Conservation (phyloP, 2,329 filamentous ascomycete species). For the Aspergillus sp. region DNA sequence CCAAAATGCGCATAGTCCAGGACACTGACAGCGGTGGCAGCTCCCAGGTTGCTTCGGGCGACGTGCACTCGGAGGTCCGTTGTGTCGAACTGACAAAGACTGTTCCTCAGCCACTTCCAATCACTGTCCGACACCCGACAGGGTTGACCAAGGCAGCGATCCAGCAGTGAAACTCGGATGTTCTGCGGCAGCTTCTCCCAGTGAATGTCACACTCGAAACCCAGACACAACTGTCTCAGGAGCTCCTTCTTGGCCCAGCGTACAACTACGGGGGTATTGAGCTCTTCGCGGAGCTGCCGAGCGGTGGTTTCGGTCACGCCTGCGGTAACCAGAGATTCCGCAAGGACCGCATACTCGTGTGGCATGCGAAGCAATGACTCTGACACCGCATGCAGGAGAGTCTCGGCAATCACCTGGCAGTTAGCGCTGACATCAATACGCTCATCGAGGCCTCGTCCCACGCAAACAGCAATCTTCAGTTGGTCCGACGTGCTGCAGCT, state of each 20-base stretch:
- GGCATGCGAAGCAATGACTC: conserved; percentile 34
- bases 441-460: conserved; percentile 28
- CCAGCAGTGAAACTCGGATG: conserved; percentile 46
- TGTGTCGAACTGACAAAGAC: conserved; percentile 36
- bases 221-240: conserved; percentile 47
- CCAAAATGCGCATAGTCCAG: conserved; percentile 30
- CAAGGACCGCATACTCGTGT: conserved; percentile 35
- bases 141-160: conserved; percentile 45
- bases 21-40: conserved; percentile 34
- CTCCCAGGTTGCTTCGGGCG: conserved; percentile 49
- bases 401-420: conserved; percentile 39
- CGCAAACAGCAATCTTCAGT: conserved; percentile 30
- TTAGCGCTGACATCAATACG: conserved; percentile 33
- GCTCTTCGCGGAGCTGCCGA: conserved; percentile 32
- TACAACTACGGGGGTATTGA: conserved; percentile 38
- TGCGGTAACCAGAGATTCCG: conserved; percentile 31
- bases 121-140: conserved; percentile 40
- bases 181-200: conserved; percentile 51
- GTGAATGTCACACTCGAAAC: conserved; percentile 48
- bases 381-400: conserved; percentile 35
- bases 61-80: conserved; percentile 42
- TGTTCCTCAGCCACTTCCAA: conserved; percentile 44
- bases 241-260: conserved; percentile 45
- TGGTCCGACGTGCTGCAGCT: conserved; percentile 27
- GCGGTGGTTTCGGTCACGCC: conserved; percentile 34